phyloP scores from a whole-genome alignment of 257 asterid genomes.

The Perilla frutescens region DNA sequence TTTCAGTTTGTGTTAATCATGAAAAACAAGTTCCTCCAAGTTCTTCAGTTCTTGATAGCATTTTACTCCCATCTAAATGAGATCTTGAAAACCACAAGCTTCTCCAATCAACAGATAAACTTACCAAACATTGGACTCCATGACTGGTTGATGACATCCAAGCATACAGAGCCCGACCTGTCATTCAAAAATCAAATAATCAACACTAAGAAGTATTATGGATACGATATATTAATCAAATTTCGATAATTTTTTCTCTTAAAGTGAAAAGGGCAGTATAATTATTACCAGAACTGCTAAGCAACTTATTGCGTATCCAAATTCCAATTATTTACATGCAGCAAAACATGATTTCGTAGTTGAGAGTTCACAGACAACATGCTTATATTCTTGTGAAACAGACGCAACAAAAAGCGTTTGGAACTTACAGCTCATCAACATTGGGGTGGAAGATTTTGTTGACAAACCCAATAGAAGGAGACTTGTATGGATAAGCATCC shows the following conservation, averaged over 20 bases:
- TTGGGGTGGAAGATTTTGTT: constrained; percentile 97
- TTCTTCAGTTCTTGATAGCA: background rate
- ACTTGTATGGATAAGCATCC: constrained; percentile 94
- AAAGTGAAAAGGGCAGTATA: background rate
- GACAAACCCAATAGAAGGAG: constrained; percentile 89
- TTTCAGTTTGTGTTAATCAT: background rate
- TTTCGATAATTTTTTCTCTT: background rate
- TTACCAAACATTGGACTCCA: constrained; percentile 98
- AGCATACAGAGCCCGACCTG: constrained; percentile 94
- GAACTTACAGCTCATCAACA: constrained; percentile 88
- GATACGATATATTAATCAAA: background rate
- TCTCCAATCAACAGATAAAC: constrained; percentile 31
- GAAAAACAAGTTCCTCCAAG: background rate
- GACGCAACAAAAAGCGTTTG: background rate
- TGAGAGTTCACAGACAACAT: background rate
- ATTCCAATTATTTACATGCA: background rate
- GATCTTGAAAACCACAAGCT: background rate
- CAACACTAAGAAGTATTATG: background rate
- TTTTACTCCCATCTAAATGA: background rate
- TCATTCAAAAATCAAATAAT: constrained; percentile 23
- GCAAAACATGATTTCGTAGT: background rate
- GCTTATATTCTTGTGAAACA: background rate
- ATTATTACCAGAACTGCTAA: background rate
- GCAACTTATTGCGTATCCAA: background rate
- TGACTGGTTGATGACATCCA: constrained; percentile 93